Base-by-base conservation (phyloP, 1,284 basidiomycete genomes). In the Ceratobasidium sp. region DNA sequence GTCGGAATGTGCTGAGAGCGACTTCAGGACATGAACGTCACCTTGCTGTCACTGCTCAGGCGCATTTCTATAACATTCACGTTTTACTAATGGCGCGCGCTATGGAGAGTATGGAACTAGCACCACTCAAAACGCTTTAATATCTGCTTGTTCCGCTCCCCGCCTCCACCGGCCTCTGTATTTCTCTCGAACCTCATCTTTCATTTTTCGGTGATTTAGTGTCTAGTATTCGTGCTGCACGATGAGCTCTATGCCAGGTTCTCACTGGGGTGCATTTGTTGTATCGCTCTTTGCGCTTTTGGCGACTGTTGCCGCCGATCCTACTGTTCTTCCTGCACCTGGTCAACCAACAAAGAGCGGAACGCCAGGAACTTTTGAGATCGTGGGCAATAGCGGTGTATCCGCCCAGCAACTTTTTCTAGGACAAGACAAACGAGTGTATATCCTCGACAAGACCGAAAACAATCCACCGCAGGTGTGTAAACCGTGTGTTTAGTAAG, bases 371-470 rank as follows among this genome's bases (percentile, higher is more conserved):
- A 82, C 74, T 15, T 75, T 76, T 47, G 74, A 75, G 53, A 76
- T 77, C 36, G 64, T 76, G 15, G 76, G 76, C n/a, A 62, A 72
- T 15, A 60, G 50, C 36, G 75, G 75, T 51, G 76, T 77, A 33
- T 59, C 60, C 7, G 76, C 76, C n/a, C 76, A 77, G 54, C 77
- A 90, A 88, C 87, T 90, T 85, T 89, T 90, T 79, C 81, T 89
- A 48, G 88, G 89, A 2, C 89, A 87, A 78, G 82, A 85, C 50
- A 82, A 89, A 74, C 88, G 86, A 78, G 86, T 89, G 7, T 77
- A 77, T 64, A 78, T 79, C 64, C 51, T 78, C 29, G 88, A 90
- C 82, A 89, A 90, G 80, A 87, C 87, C 19, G 86, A 90, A 77
- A 85, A 85, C 59, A 93, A 93, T 81, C 86, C 87, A 1, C 57